Conservation (phyloP, 306 rosid genomes). For the Dalbergia cultrata region DNA sequence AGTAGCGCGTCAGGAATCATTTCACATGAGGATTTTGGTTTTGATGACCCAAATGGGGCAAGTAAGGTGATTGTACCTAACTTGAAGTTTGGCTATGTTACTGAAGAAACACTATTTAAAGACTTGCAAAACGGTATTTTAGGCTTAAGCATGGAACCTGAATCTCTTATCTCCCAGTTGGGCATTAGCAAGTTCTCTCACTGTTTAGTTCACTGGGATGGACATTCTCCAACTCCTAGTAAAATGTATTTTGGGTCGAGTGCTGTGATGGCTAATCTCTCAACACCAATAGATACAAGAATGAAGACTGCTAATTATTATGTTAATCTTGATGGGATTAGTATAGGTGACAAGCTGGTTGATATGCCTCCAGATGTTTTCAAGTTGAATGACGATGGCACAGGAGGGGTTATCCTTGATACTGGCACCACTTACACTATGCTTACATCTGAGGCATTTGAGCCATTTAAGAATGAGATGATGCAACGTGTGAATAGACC, state of each 20-base stretch:
- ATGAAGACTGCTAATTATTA: constrained; percentile 1
- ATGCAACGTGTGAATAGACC: not conserved
- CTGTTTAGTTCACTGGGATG: not conserved
- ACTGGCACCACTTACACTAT: constrained; percentile 30
- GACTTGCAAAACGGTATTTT: too few relatives aligned
- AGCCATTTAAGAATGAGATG: constrained; percentile 7
- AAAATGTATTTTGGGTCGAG: constrained; percentile 44
- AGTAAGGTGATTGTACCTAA: too few relatives aligned
- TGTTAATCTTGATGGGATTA: constrained; percentile 31
- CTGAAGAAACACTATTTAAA: too few relatives aligned
- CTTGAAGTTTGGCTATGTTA: too few relatives aligned
- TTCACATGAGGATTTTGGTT: too few relatives aligned
- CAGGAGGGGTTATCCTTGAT: constrained; percentile 13
- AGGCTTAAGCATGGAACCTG: too few relatives aligned
- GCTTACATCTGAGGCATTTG: constrained; percentile 37
- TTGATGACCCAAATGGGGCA: too few relatives aligned
- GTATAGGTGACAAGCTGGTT: constrained; percentile 11
- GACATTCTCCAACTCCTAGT: not conserved
- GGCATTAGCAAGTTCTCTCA: too few relatives aligned
- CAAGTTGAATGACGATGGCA: not conserved
- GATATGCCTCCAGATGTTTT: constrained; percentile 21
- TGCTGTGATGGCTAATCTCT: constrained; percentile 32
- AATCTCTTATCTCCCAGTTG: too few relatives aligned
- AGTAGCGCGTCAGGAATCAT: too few relatives aligned
- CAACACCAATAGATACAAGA: constrained; percentile 33